Conservation (phyloP, 1,139 yeast genomes). For the Taiozyma onychis region DNA sequence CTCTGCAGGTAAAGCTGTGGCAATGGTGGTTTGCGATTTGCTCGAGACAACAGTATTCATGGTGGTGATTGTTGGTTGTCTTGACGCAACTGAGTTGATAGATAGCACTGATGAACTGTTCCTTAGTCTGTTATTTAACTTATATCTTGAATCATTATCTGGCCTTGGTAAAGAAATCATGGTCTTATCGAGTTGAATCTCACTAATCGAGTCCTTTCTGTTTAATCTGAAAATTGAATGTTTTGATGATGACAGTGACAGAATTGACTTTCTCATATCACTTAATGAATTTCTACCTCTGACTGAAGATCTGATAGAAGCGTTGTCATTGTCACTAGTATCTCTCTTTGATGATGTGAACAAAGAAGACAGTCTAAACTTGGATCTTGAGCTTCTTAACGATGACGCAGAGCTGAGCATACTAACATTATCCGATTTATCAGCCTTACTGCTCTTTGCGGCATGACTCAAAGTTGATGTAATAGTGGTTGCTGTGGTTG, state of each 20-base stretch:
- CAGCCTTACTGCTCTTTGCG: not conserved
- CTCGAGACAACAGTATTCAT: constrained; percentile 3
- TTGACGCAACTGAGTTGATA: constrained; percentile 26
- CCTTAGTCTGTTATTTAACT: constrained; percentile 44
- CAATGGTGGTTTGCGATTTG: constrained; percentile 4
- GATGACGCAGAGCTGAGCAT: constrained; percentile 14
- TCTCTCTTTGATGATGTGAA: constrained; percentile 17
- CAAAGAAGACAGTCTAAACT: constrained; percentile 22
- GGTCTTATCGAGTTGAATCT: constrained; percentile 23
- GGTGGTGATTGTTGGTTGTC: constrained; percentile 12
- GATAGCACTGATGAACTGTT: constrained; percentile 48
- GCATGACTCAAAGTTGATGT: not conserved
- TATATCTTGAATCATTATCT: constrained; percentile 47
- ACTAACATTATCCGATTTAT: constrained; percentile 17
- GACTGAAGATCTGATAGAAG: constrained; percentile 18
- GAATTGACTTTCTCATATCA: constrained; percentile 23
- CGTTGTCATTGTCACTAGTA: constrained; percentile 14
- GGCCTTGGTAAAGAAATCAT: constrained; percentile 54
- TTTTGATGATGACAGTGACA: constrained; percentile 18
- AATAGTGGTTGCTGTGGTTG: not conserved
- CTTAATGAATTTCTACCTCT: constrained; percentile 20
- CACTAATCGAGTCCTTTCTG: constrained; percentile 20
- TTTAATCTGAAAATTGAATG: constrained; percentile 17
- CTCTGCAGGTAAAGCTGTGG: constrained; percentile 13
- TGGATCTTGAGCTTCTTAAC: constrained; percentile 20